phyloP scores from a whole-genome alignment of 306 rosid species.

The Betula pendula region DNA sequence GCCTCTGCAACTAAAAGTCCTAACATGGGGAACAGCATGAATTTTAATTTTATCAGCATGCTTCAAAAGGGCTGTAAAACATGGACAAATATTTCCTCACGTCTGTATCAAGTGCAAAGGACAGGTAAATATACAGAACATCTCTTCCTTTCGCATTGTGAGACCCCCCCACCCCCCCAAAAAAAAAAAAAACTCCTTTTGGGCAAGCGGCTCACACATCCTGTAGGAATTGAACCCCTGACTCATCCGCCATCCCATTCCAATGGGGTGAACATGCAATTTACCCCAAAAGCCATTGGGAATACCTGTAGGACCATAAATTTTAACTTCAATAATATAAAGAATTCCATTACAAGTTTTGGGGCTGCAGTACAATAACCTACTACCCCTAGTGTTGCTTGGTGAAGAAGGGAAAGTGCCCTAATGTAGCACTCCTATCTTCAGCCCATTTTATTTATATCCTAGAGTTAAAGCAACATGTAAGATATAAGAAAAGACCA shows the following conservation, averaged over 20 bases:
- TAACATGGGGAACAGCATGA: neutral
- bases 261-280: neutral
- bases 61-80: constrained; percentile 5
- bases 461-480: constrained; percentile 11
- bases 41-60: neutral
- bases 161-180: too few species aligned
- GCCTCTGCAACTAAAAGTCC: neutral
- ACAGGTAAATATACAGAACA: neutral
- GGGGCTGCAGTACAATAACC: neutral
- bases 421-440: neutral
- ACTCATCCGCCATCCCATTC: neutral
- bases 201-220: too few species aligned
- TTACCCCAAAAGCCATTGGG: neutral
- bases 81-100: neutral
- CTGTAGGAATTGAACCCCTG: too few species aligned
- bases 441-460: neutral
- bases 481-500: constrained; percentile 36
- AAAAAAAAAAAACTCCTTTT: too few species aligned
- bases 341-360: neutral
- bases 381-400: neutral
- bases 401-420: constrained; percentile 2
- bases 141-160: neutral
- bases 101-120: neutral
- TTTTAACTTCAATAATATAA: neutral
- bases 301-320: neutral